These are phyloP conservation scores for Picocystis sp. DNA, from an alignment of 163 green algal genomes.

Conservation along the genomic window DNA sequence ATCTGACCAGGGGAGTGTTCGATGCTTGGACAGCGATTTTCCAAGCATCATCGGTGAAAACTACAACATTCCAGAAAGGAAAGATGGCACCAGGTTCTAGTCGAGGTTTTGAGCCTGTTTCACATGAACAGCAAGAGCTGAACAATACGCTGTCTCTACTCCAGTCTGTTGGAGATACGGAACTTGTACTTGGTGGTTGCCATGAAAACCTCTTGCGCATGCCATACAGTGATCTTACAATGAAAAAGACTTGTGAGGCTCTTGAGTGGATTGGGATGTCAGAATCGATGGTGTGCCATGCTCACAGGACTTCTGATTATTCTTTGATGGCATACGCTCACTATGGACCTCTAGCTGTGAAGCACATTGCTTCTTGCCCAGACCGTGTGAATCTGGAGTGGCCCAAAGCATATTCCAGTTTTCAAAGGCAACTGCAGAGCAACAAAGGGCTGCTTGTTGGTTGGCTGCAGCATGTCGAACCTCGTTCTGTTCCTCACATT, in stretches of 20 bases:
- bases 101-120: too few relatives aligned
- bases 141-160: too few relatives aligned
- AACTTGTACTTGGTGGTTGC: conserved; percentile 2
- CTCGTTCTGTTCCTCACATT: not conserved
- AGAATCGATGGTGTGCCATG: not conserved
- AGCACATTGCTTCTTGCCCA: not conserved
- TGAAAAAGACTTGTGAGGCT: conserved; percentile 6
- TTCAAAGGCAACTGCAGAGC: conserved; percentile 1
- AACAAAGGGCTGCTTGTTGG: not conserved
- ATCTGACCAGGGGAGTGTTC: not conserved
- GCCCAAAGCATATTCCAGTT: not conserved
- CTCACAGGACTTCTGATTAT: conserved; percentile 2
- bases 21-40: conserved; percentile 6
- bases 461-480: not conserved
- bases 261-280: conserved; percentile 1
- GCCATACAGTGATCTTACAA: conserved; percentile 4
- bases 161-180: not conserved
- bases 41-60: too few relatives aligned
- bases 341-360: conserved; percentile 1
- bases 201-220: conserved; percentile 1
- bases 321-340: conserved; percentile 1
- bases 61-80: too few relatives aligned
- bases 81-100: too few relatives aligned
- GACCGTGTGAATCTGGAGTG: not conserved
- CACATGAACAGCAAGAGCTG: too few relatives aligned